Conservation (phyloP, 768 basidiomycete species). For the Podaxis carcinomalis region DNA sequence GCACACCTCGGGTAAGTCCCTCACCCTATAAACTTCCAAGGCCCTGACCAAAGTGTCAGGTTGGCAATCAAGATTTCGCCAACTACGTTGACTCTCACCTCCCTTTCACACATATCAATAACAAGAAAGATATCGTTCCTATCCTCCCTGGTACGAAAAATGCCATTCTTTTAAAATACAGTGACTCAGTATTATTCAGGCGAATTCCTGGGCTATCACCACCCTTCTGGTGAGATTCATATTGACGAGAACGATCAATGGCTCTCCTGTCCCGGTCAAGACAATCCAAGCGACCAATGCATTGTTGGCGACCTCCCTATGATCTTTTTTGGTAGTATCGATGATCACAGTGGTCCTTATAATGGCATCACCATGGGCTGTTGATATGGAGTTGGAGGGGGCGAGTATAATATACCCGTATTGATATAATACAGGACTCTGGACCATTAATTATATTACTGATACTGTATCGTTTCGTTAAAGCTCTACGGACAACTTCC, state of each 20-base stretch:
- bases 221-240: conserved; percentile 38
- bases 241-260: conserved; percentile 27
- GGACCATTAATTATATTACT: background rate
- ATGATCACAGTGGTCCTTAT: conserved; percentile 11
- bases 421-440: background rate
- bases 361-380: conserved; percentile 11
- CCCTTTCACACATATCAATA: conserved; percentile 19
- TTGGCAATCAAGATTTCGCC: conserved; percentile 31
- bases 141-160: conserved; percentile 23
- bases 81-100: conserved; percentile 21
- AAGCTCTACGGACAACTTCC: background rate
- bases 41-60: conserved; percentile 16
- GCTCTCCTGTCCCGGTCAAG: conserved; percentile 24
- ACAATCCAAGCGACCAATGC: conserved; percentile 21
- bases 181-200: conserved; percentile 47
- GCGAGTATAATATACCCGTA: background rate
- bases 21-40: background rate
- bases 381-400: background rate
- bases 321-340: conserved; percentile 1
- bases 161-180: background rate
- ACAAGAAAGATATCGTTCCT: conserved; percentile 25
- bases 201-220: conserved; percentile 34
- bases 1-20: conserved; percentile 36
- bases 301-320: conserved; percentile 18
- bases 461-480: background rate